Percentiles rank a stretch among this genome's conserved stretches.
Evolutionary conservation across 768 basidiomycete species (phyloP).

Genomic region (Paxillus involutus): DNA sequence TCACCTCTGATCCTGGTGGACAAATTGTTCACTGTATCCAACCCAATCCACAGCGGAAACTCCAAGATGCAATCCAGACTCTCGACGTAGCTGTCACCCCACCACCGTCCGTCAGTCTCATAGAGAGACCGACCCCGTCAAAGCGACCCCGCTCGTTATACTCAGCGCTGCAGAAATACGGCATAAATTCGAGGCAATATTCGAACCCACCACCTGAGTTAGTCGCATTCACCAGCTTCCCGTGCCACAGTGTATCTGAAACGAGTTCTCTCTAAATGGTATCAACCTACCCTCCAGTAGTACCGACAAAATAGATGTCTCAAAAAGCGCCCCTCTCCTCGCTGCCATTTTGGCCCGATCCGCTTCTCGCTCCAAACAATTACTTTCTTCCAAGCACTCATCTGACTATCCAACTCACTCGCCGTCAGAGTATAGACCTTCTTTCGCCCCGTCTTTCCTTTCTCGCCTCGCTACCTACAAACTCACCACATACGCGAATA

Average conservation of each 20-base stretch:
- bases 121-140: slow-evolving; percentile 39
- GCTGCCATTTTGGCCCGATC: slow-evolving; percentile 71
- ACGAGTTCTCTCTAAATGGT: slow-evolving; percentile 4
- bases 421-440: slow-evolving; percentile 71
- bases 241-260: not conserved
- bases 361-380: slow-evolving; percentile 51
- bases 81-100: slow-evolving; percentile 64
- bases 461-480: slow-evolving; percentile 76
- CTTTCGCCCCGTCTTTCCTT: slow-evolving; percentile 72
- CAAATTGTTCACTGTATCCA: not conserved
- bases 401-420: slow-evolving; percentile 22
- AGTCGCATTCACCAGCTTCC: slow-evolving; percentile 17
- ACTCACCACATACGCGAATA: slow-evolving; percentile 77
- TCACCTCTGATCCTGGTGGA: not conserved
- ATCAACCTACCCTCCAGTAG: slow-evolving; percentile 1
- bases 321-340: slow-evolving; percentile 67
- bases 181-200: slow-evolving; percentile 54
- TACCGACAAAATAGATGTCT: slow-evolving; percentile 28
- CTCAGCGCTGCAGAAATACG: slow-evolving; percentile 78
- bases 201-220: slow-evolving; percentile 30
- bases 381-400: slow-evolving; percentile 45
- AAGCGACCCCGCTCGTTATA: slow-evolving; percentile 69
- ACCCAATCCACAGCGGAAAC: slow-evolving; percentile 56
- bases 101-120: slow-evolving; percentile 23
- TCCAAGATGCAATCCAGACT: slow-evolving; percentile 75